A percentile compares a stretch with the other conserved stretches of the same genome.
Evolutionary conservation across 2,329 filamentous ascomycete species (phyloP).

Genomic region (Plectosphaerella cucumerina): DNA sequence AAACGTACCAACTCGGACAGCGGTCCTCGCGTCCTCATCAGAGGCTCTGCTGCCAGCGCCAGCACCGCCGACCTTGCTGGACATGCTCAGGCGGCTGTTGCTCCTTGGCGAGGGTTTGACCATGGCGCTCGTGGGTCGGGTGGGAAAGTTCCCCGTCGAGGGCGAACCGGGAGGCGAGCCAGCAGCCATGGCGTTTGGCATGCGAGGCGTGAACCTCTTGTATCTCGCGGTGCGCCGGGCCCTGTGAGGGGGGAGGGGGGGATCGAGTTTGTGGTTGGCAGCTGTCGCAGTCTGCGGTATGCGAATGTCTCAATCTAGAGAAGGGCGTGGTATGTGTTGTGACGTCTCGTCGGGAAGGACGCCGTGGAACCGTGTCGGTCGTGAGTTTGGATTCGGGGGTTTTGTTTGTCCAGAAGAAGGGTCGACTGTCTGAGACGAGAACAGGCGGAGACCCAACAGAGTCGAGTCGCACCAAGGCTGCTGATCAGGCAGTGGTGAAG

Average conservation of each 20-base stretch:
- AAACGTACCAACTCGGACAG: constrained; percentile 91
- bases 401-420: too few species aligned
- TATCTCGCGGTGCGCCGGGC: constrained; percentile 1
- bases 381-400: not conserved
- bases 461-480: too few species aligned
- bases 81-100: constrained; percentile 81
- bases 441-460: too few species aligned
- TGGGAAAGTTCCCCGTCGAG: constrained; percentile 37
- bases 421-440: too few species aligned
- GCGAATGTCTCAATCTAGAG: constrained; percentile 8
- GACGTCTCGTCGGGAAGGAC: not conserved
- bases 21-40: constrained; percentile 85
- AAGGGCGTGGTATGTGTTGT: not conserved
- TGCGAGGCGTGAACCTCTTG: constrained; percentile 9
- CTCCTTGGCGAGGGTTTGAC: constrained; percentile 69
- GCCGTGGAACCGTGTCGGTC: not conserved
- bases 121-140: constrained; percentile 78
- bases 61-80: constrained; percentile 66
- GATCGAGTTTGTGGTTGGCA: not conserved
- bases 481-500: too few species aligned
- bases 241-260: constrained; percentile 1
- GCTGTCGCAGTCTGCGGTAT: constrained; percentile 3
- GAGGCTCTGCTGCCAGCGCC: constrained; percentile 76
- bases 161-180: constrained; percentile 66
- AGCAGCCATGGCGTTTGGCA: constrained; percentile 50